Conservation (phyloP, 2,329 filamentous ascomycete genomes). For the Penicillium janthinellum region DNA sequence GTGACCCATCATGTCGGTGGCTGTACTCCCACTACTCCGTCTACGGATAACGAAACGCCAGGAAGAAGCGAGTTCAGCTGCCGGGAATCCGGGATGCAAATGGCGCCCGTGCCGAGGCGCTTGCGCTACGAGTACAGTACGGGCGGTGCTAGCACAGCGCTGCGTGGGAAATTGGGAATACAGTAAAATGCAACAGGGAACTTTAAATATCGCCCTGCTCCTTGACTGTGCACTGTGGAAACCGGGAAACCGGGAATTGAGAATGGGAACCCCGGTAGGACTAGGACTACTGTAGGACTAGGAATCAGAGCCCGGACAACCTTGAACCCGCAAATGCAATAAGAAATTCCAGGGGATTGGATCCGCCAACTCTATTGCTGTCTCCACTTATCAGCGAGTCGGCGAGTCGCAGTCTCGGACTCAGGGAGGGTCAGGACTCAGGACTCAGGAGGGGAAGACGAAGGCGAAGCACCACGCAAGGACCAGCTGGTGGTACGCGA, state of each 20-base stretch:
- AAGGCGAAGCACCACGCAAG: slow-evolving; percentile 12
- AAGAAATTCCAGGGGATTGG: slow-evolving; percentile 22
- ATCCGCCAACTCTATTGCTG: slow-evolving; percentile 20
- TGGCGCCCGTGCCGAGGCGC: neutral
- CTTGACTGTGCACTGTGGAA: too few relatives aligned
- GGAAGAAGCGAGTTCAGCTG: too few relatives aligned
- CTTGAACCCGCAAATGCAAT: neutral
- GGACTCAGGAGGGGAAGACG: too few relatives aligned
- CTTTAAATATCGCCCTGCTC: too few relatives aligned
- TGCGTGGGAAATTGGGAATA: too few relatives aligned
- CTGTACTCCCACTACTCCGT: neutral
- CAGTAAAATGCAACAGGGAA: too few relatives aligned
- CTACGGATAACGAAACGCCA: too few relatives aligned
- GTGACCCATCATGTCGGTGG: neutral
- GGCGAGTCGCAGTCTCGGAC: neutral
- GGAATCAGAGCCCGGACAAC: neutral
- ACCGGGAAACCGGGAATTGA: too few relatives aligned
- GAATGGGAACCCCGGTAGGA: too few relatives aligned
- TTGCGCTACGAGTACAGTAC: neutral
- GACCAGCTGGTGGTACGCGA: slow-evolving; percentile 13
- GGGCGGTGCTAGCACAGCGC: too few relatives aligned
- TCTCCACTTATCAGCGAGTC: slow-evolving; percentile 4
- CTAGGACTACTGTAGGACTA: too few relatives aligned
- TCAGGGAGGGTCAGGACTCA: neutral
- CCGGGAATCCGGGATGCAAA: too few relatives aligned